phyloP scores from a whole-genome alignment of 2,329 filamentous ascomycete genomes.

The Tolypocladium capitatum region DNA sequence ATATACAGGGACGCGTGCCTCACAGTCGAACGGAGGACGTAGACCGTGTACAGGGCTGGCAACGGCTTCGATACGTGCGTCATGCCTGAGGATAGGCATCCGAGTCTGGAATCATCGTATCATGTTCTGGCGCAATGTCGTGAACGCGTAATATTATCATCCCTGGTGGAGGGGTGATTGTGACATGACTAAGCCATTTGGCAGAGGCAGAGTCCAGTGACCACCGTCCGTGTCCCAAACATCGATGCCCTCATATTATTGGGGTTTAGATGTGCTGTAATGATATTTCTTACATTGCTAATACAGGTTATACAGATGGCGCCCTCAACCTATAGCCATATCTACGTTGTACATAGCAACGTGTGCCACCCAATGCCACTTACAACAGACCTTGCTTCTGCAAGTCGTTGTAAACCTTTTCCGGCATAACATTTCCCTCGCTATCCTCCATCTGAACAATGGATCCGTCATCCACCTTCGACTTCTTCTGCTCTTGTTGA shows the following conservation, averaged over 20 bases:
- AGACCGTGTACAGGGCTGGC: constrained; percentile 85
- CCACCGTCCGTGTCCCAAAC: not conserved
- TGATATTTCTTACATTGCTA: not conserved
- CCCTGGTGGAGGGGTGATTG: not conserved
- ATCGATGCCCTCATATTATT: not conserved
- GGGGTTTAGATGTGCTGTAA: not conserved
- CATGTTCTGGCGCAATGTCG: not conserved
- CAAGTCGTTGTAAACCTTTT: constrained; percentile 94
- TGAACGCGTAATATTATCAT: not conserved
- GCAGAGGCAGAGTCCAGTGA: too few species aligned
- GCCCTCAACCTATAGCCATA: not conserved
- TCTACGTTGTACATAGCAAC: not conserved
- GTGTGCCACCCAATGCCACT: not conserved
- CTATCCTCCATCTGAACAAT: constrained; percentile 98
- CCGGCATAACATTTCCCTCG: constrained; percentile 96
- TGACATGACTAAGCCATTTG: not conserved
- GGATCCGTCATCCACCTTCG: constrained; percentile 62
- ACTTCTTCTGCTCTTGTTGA: constrained; percentile 68
- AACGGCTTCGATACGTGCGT: constrained; percentile 42
- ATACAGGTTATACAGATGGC: not conserved
- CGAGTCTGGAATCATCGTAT: not conserved
- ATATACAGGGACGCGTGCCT: constrained; percentile 66
- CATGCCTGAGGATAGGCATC: constrained; percentile 18
- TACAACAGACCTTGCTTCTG: constrained; percentile 80
- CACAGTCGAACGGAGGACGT: constrained; percentile 75